Conservation (phyloP, 257 asterid species). For the Scutellaria barbata region DNA sequence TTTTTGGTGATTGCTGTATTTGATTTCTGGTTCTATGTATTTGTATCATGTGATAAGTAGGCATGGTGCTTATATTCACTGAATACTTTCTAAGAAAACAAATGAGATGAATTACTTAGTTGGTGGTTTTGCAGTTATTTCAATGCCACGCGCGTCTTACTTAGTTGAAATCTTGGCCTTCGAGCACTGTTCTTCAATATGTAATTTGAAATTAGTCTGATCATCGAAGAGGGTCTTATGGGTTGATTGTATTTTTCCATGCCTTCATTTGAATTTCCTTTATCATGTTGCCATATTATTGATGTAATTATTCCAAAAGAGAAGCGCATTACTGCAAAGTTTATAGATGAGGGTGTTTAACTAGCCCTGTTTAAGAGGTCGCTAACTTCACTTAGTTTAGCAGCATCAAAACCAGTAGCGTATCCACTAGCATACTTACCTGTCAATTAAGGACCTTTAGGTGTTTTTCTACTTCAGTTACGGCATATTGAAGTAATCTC, state of each 20-base stretch:
- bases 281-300: background rate
- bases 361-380: background rate
- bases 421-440: slow-evolving; percentile 4
- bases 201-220: background rate
- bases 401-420: background rate
- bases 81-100: slow-evolving; percentile 1
- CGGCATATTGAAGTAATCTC: slow-evolving; percentile 5
- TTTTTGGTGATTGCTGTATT: slow-evolving; percentile 3
- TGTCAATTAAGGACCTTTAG: slow-evolving; percentile 20
- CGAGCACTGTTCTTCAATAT: background rate
- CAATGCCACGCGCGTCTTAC: background rate
- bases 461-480: slow-evolving; percentile 3
- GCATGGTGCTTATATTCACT: background rate
- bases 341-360: background rate
- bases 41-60: slow-evolving; percentile 16
- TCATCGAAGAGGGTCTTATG: background rate
- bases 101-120: background rate
- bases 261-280: slow-evolving; percentile 7
- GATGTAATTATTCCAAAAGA: background rate
- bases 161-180: background rate
- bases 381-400: slow-evolving; percentile 8
- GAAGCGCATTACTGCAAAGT: background rate
- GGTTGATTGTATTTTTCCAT: background rate
- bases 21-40: slow-evolving; percentile 1
- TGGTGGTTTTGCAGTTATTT: background rate